Percentiles rank a stretch among this genome's conserved stretches.
Evolutionary conservation across 2,329 filamentous ascomycete species (phyloP).

Genomic region (Fusarium sp.): DNA sequence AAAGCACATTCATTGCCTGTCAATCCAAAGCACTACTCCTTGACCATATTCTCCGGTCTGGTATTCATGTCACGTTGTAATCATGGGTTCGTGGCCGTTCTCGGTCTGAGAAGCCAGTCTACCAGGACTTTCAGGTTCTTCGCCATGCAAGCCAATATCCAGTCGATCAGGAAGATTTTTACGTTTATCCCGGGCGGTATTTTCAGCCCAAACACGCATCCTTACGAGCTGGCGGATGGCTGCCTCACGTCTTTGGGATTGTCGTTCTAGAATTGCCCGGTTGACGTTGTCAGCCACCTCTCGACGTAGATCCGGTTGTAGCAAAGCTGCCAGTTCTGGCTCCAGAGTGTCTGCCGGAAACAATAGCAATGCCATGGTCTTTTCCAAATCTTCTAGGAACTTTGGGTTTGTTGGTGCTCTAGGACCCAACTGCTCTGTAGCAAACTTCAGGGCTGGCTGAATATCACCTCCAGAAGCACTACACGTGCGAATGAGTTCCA

Average conservation of each 20-base stretch:
- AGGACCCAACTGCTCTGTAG: conserved; percentile 85
- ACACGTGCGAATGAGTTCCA: conserved; percentile 88
- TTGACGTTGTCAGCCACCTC: conserved; percentile 91
- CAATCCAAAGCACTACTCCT: conserved; percentile 29
- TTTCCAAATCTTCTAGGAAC: conserved; percentile 87
- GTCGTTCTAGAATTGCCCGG: conserved; percentile 80
- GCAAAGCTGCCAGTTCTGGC: conserved; percentile 76
- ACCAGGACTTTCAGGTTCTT: conserved; percentile 46
- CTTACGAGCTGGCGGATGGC: conserved; percentile 83
- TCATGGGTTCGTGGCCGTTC: conserved; percentile 61
- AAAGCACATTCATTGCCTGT: conserved; percentile 22
- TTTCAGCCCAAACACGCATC: conserved; percentile 86
- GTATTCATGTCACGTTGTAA: conserved; percentile 55
- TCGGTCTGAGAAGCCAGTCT: conserved; percentile 41
- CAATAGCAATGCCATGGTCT: conserved; percentile 91
- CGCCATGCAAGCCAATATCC: conserved; percentile 51
- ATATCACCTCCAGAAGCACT: conserved; percentile 76
- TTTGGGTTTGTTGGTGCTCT: conserved; percentile 82
- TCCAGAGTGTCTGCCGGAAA: conserved; percentile 84
- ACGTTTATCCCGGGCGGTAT: conserved; percentile 57
- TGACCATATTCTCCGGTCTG: conserved; percentile 6
- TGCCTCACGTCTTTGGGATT: conserved; percentile 78
- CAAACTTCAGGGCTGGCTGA: conserved; percentile 82
- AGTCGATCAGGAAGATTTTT: conserved; percentile 48
- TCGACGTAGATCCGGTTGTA: conserved; percentile 81